A percentile compares a stretch with the other conserved stretches of the same genome.
These are phyloP conservation scores for Quercus glauca DNA, from an alignment of 306 rosid genomes.

Conservation along the genomic window DNA sequence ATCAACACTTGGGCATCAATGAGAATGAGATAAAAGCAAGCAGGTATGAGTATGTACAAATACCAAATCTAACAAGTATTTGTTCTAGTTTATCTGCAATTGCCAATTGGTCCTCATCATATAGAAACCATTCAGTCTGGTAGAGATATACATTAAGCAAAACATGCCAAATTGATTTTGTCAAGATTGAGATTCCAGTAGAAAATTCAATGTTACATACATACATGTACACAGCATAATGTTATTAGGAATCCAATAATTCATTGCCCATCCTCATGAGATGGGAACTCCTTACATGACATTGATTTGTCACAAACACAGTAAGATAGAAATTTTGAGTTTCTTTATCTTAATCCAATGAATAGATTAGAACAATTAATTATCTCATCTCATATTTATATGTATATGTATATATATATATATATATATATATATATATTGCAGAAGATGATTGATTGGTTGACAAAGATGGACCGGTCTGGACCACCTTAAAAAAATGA, in stretches of 20 bases:
- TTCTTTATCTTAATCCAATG: background rate
- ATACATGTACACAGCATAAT: slow-evolving; percentile 59
- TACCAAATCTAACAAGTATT: slow-evolving; percentile 68
- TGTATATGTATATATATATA: background rate
- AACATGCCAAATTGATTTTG: slow-evolving; percentile 17
- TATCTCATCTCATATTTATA: background rate
- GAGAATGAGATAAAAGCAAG: background rate
- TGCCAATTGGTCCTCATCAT: slow-evolving; percentile 44
- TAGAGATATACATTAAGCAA: slow-evolving; percentile 65
- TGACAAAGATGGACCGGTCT: background rate
- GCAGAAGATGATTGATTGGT: background rate
- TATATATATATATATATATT: background rate
- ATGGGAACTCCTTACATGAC: slow-evolving; percentile 48
- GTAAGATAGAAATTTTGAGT: background rate
- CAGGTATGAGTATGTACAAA: background rate
- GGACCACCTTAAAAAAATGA: too few relatives aligned
- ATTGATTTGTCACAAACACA: background rate
- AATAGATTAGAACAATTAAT: background rate
- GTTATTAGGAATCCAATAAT: slow-evolving; percentile 58
- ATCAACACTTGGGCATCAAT: background rate
- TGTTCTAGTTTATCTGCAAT: slow-evolving; percentile 62
- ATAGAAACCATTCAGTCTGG: slow-evolving; percentile 75
- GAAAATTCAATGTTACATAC: slow-evolving; percentile 51
- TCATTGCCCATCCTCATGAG: slow-evolving; percentile 72
- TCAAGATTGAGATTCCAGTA: slow-evolving; percentile 54